These are phyloP conservation scores for Albugo laibachii DNA, from an alignment of 352 stramenopile species.

Conservation along the genomic window DNA sequence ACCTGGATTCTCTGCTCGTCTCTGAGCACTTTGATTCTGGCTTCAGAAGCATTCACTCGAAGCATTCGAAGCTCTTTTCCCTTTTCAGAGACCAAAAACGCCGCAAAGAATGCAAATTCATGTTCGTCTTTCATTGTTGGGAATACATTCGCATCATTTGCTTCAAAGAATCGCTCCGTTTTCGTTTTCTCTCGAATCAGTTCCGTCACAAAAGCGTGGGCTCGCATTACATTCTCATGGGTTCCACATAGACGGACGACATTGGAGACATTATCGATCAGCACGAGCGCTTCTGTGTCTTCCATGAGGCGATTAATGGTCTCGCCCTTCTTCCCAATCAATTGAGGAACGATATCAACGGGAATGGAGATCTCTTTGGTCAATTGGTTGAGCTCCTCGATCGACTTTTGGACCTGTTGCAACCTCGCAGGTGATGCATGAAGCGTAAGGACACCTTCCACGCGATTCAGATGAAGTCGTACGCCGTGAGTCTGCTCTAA, in stretches of 20 bases:
- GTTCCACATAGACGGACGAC: slow-evolving; percentile 36
- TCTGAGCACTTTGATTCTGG: slow-evolving; percentile 49
- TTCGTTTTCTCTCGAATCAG: slow-evolving; percentile 44
- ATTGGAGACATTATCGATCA: slow-evolving; percentile 68
- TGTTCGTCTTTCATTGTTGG: slow-evolving; percentile 17
- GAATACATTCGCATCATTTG: slow-evolving; percentile 23
- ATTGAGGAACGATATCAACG: slow-evolving; percentile 56
- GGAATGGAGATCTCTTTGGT: slow-evolving; percentile 41
- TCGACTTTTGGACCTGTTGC: slow-evolving; percentile 25
- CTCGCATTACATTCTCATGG: slow-evolving; percentile 27
- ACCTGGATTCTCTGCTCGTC: slow-evolving; percentile 35
- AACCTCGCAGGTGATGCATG: slow-evolving; percentile 25
- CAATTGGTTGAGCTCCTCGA: slow-evolving; percentile 26
- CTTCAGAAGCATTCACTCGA: slow-evolving; percentile 30
- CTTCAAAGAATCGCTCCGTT: slow-evolving; percentile 28
- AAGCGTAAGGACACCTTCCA: slow-evolving; percentile 40
- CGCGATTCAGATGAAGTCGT: slow-evolving; percentile 49
- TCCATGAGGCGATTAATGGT: slow-evolving; percentile 73
- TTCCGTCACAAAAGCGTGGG: slow-evolving; percentile 33
- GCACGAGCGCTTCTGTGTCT: slow-evolving; percentile 41
- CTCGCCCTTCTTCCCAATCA: slow-evolving; percentile 73
- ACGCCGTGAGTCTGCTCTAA: slow-evolving; percentile 31
- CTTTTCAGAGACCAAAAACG: slow-evolving; percentile 67
- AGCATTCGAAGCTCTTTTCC: slow-evolving; percentile 39
- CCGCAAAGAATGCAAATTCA: slow-evolving; percentile 60